Evolutionary conservation across 2,329 filamentous ascomycete species (phyloP).

Genomic region (Pseudopithomyces chartarum): DNA sequence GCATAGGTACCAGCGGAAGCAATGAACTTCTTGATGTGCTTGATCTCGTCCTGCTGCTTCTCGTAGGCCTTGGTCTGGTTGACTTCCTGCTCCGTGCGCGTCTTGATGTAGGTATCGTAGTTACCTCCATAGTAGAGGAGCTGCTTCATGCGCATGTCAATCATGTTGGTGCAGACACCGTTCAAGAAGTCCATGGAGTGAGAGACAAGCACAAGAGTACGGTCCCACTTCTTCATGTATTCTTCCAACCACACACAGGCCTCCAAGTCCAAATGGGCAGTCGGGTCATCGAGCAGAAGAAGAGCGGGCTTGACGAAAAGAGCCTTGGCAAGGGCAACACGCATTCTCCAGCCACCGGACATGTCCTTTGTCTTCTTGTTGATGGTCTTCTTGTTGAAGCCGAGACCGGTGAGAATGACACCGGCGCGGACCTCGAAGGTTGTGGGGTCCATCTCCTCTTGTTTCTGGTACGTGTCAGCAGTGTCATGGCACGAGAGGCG

Average conservation of each 20-base stretch:
- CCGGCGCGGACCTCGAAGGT: conserved; percentile 96
- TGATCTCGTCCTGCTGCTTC: conserved; percentile 99
- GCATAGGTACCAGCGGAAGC: conserved; percentile 99
- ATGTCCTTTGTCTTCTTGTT: conserved; percentile 99
- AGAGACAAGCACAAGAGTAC: conserved; percentile 92
- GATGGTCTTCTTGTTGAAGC: conserved; percentile 98
- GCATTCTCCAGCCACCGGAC: conserved; percentile 99
- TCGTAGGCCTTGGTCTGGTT: conserved; percentile 99
- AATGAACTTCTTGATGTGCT: conserved; percentile 99
- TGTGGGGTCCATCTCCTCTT: conserved; percentile 98
- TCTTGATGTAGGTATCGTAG: conserved; percentile 98
- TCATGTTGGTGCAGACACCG: conserved; percentile 97
- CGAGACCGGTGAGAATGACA: conserved; percentile 95
- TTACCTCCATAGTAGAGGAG: conserved; percentile 99
- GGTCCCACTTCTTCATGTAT: conserved; percentile 99
- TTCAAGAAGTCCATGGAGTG: conserved; percentile 99
- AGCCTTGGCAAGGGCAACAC: conserved; percentile 95
- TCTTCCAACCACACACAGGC: conserved; percentile 99
- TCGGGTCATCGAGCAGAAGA: conserved; percentile 95
- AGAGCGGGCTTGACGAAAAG: conserved; percentile 98
- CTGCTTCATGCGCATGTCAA: conserved; percentile 90
- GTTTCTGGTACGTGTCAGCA: conserved; percentile 65
- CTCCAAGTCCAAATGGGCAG: conserved; percentile 98
- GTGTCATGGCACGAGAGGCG: conserved; percentile 13
- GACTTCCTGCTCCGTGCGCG: conserved; percentile 87